Conservation (phyloP, 805 yeast genomes). For the Brettanomyces sp. region DNA sequence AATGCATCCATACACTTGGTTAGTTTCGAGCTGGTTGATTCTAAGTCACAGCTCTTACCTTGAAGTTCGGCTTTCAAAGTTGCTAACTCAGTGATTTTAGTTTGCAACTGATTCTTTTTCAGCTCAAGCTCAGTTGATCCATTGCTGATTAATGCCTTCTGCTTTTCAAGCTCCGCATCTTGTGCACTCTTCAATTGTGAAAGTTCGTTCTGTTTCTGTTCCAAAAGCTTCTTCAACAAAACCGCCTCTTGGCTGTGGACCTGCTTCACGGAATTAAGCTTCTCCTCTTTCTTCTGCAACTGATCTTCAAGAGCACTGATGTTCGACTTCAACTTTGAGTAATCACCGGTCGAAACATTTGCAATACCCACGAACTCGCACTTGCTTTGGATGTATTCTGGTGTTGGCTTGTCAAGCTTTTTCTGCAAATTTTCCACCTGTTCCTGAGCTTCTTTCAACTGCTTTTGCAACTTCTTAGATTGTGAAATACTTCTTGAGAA, state of each 20-base stretch:
- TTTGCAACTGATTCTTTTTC: slow-evolving; percentile 4
- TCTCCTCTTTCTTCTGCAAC: background rate
- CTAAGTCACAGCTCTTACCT: slow-evolving; percentile 1
- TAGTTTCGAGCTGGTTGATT: background rate
- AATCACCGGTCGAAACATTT: slow-evolving; percentile 13
- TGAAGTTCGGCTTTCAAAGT: background rate
- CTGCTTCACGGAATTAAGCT: background rate
- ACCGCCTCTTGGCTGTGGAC: background rate
- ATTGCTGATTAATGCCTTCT: background rate
- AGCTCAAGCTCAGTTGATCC: background rate
- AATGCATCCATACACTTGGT: background rate
- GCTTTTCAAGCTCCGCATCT: background rate
- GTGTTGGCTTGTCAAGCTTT: slow-evolving; percentile 9
- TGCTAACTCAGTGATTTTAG: background rate
- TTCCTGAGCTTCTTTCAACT: background rate
- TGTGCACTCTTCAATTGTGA: background rate
- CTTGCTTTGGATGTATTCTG: slow-evolving; percentile 12
- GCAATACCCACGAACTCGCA: slow-evolving; percentile 10
- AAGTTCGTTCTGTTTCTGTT: background rate
- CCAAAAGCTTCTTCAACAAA: background rate
- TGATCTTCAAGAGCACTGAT: background rate
- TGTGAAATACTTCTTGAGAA: background rate
- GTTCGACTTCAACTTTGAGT: slow-evolving; percentile 4
- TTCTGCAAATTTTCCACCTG: background rate
- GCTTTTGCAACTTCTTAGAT: background rate